These are phyloP conservation scores for Daldinia caldariorum DNA, from an alignment of 495 filamentous ascomycete genomes.

Conservation along the genomic window DNA sequence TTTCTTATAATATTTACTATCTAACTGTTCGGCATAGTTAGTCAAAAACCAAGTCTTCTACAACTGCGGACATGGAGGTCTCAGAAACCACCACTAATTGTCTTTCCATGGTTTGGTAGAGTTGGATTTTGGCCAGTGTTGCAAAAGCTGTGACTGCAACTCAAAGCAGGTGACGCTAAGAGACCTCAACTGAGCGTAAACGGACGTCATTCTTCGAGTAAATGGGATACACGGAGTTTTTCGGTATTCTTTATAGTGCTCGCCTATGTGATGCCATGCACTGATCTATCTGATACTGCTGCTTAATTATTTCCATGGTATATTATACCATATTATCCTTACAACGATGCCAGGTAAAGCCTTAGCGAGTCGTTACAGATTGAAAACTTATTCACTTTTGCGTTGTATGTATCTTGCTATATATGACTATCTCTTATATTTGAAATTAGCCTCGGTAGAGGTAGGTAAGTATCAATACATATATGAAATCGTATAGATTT, in stretches of 20 bases:
- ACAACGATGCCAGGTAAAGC: too few relatives aligned
- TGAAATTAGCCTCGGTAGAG: too few relatives aligned
- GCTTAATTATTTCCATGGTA: too few relatives aligned
- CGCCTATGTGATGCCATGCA: not conserved
- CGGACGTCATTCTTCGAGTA: slow-evolving; percentile 26
- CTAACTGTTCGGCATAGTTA: not conserved
- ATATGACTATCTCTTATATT: too few relatives aligned
- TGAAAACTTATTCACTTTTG: too few relatives aligned
- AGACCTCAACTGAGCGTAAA: slow-evolving; percentile 33
- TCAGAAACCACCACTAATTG: not conserved
- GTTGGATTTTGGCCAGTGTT: slow-evolving; percentile 7
- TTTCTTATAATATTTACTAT: not conserved
- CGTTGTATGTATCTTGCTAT: too few relatives aligned
- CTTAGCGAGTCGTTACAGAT: too few relatives aligned
- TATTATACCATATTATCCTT: too few relatives aligned
- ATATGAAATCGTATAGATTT: not conserved
- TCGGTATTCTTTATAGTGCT: slow-evolving; percentile 24
- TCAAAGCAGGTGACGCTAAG: slow-evolving; percentile 26
- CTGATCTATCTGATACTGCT: not conserved
- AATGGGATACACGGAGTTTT: slow-evolving; percentile 12
- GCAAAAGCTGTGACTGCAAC: slow-evolving; percentile 10
- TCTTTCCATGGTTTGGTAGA: slow-evolving; percentile 1
- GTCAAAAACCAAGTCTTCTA: not conserved
- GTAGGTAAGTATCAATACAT: not conserved
- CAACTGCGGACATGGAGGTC: not conserved